phyloP scores from a whole-genome alignment of 495 filamentous ascomycete species.

The Aspergillus olivimuriae region DNA sequence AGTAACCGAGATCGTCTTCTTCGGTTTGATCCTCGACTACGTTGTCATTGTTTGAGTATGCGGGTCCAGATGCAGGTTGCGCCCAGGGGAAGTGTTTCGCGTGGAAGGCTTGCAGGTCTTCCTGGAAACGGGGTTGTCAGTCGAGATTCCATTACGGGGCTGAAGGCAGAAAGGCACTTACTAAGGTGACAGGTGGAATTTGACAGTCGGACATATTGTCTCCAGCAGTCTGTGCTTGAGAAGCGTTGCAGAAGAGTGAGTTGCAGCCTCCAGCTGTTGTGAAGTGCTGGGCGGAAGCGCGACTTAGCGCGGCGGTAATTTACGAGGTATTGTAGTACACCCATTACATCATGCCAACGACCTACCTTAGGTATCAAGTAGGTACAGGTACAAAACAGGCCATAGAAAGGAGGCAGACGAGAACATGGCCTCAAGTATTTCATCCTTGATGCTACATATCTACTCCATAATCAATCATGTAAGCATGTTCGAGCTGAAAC shows the following conservation, averaged over 20 bases:
- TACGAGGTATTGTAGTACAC: constrained; percentile 8
- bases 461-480: too few species aligned
- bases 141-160: neutral
- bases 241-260: too few species aligned
- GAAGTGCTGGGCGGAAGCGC: neutral
- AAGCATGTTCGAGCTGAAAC: too few species aligned
- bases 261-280: constrained; percentile 5
- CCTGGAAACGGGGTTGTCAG: constrained; percentile 34
- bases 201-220: constrained; percentile 18
- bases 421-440: too few species aligned
- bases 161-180: constrained; percentile 20
- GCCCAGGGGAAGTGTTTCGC: constrained; percentile 50
- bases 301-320: neutral
- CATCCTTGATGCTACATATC: too few species aligned
- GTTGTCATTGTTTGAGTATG: constrained; percentile 16
- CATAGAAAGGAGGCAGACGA: too few species aligned
- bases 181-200: constrained; percentile 45
- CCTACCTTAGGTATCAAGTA: too few species aligned
- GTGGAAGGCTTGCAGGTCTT: constrained; percentile 69
- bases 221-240: neutral
- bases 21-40: constrained; percentile 29
- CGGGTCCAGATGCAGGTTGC: constrained; percentile 1
- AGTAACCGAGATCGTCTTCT: constrained; percentile 79
- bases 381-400: too few species aligned
- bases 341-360: too few species aligned